These are phyloP conservation scores for Cylindrotheca closterium DNA, from an alignment of 108 stramenopile genomes.

Conservation along the genomic window DNA sequence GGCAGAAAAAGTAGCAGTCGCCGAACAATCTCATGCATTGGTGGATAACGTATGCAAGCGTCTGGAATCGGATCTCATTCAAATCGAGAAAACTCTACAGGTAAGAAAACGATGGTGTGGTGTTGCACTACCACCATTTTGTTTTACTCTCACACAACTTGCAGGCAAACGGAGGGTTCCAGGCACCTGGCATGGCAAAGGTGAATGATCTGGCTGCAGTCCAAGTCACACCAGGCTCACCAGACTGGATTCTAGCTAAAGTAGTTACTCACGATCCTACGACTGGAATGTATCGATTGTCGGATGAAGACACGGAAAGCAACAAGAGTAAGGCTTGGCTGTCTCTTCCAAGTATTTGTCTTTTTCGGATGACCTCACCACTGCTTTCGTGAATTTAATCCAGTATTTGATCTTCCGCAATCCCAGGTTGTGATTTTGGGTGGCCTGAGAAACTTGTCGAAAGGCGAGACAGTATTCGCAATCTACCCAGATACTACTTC, in stretches of 20 bases:
- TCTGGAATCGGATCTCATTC: slow-evolving; percentile 61
- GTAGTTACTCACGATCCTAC: slow-evolving; percentile 64
- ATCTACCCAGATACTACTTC: slow-evolving; percentile 88
- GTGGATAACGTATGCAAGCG: slow-evolving; percentile 62
- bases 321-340: slow-evolving; percentile 48
- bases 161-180: slow-evolving; percentile 32
- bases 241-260: slow-evolving; percentile 88
- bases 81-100: slow-evolving; percentile 52
- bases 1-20: slow-evolving; percentile 67
- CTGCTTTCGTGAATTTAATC: not conserved
- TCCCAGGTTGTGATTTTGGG: slow-evolving; percentile 60
- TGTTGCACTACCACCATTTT: not conserved
- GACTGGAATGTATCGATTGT: slow-evolving; percentile 65
- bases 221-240: slow-evolving; percentile 51
- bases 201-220: slow-evolving; percentile 79
- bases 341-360: not conserved
- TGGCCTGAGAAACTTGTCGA: slow-evolving; percentile 27
- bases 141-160: not conserved
- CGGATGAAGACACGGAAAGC: slow-evolving; percentile 81
- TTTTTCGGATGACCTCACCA: not conserved
- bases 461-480: slow-evolving; percentile 72
- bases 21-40: slow-evolving; percentile 55
- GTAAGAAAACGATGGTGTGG: slow-evolving; percentile 17
- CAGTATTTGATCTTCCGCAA: slow-evolving; percentile 69
- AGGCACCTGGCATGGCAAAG: slow-evolving; percentile 30